Evolutionary conservation across 1,284 basidiomycete species (phyloP).

Genomic region (Cutaneotrichosporon cyanovorans): DNA sequence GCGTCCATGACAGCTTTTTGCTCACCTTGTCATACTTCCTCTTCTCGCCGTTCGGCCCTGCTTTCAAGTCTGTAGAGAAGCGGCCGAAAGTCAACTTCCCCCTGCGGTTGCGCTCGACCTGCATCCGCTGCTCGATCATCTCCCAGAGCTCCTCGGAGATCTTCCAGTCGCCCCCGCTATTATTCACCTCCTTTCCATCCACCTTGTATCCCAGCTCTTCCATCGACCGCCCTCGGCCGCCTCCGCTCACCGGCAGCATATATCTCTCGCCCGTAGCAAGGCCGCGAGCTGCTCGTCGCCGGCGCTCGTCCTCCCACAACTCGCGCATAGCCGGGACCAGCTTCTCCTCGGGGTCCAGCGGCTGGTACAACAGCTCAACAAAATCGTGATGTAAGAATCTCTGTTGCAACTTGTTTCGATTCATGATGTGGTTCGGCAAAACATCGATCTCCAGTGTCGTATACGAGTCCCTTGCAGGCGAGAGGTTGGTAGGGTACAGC

Average conservation of each 20-base stretch:
- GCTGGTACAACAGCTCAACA: constrained; percentile 53
- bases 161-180: constrained; percentile 45
- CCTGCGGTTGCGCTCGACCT: constrained; percentile 43
- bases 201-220: constrained; percentile 38
- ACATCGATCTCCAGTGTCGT: constrained; percentile 77
- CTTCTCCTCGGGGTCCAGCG: constrained; percentile 56
- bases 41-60: constrained; percentile 33
- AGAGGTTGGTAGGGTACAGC: constrained; percentile 44
- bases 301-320: constrained; percentile 88
- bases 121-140: constrained; percentile 39
- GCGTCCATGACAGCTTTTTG: not conserved
- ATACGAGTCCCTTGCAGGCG: constrained; percentile 59
- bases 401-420: constrained; percentile 60
- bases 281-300: constrained; percentile 59
- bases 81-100: constrained; percentile 33
- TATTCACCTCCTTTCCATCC: constrained; percentile 23
- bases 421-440: constrained; percentile 73
- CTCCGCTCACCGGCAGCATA: constrained; percentile 42
- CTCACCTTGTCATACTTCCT: constrained; percentile 46
- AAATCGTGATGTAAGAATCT: constrained; percentile 70
- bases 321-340: constrained; percentile 82
- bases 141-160: constrained; percentile 36
- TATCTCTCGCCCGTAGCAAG: constrained; percentile 26
- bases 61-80: constrained; percentile 26
- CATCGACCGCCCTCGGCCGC: constrained; percentile 35